phyloP scores from a whole-genome alignment of 2,329 filamentous ascomycete species.

The Pseudocercospora cruenta region DNA sequence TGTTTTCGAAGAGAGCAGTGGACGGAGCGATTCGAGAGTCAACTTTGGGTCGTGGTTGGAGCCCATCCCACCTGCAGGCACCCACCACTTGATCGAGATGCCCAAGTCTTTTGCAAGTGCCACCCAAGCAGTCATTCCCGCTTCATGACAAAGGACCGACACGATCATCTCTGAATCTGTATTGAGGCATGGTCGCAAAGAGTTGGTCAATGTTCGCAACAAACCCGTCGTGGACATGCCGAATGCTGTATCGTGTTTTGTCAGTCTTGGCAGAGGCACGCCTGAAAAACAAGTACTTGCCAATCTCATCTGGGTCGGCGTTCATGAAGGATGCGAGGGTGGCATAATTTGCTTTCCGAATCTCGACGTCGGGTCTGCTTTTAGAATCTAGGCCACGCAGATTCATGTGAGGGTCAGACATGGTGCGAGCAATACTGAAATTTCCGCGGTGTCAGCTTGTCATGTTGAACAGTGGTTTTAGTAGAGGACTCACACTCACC shows the following conservation, averaged over 20 bases:
- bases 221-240: constrained; percentile 10
- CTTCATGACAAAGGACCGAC: constrained; percentile 9
- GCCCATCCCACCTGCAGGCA: constrained; percentile 3
- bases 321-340: constrained; percentile 10
- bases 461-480: too few relatives aligned
- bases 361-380: constrained; percentile 10
- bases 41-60: constrained; percentile 7
- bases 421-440: constrained; percentile 7
- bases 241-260: constrained; percentile 1
- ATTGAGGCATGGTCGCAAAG: constrained; percentile 7
- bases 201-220: constrained; percentile 8
- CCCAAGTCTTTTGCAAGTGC: constrained; percentile 7
- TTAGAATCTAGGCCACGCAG: constrained; percentile 7
- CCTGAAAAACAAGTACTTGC: not conserved
- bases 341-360: not conserved
- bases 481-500: not conserved
- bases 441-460: not conserved
- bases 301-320: constrained; percentile 8
- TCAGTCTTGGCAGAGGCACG: not conserved
- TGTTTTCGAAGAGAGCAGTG: constrained; percentile 10
- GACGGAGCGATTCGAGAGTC: constrained; percentile 11
- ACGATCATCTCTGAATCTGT: constrained; percentile 12
- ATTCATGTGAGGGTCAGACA: constrained; percentile 14
- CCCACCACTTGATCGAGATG: constrained; percentile 13
- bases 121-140: constrained; percentile 10